Evolutionary conservation across 306 rosid species (phyloP), one percentile per base, ranked within the genome.

Genomic region (Sicyos edulis): DNA sequence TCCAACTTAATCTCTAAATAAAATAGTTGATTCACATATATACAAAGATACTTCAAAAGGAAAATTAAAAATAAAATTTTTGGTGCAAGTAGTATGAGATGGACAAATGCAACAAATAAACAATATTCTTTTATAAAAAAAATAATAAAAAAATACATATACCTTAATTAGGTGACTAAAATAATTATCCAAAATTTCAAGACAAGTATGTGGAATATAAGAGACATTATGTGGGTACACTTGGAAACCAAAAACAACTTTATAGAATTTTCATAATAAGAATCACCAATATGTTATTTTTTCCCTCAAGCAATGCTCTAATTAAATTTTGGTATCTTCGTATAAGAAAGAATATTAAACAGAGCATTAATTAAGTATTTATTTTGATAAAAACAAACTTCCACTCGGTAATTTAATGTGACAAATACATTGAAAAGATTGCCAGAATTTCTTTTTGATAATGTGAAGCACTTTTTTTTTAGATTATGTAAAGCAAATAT

Each of bases 401-500:
- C 14, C 50, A 49, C 3, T 49, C 5, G 20, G 15, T 8, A 15
- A 51, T 51, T 51, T 51, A 13, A 51, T 51, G 19, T 51, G 55
- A 15, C 55, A 51, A 4, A 51, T 16, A 51, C 3, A 55, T 4
- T 19, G 22, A 55, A 55, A 55, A 55, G 60, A 55, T 7, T 4
- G 8, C 9, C 24, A 55, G 19, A 1, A 15, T 55, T 55, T 17
- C 6, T 40, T 3, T 57, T 21, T 58, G 64, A 58, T 58, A 22
- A 58, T 58, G 37, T 12, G 12, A 58, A 58, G 40, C 17, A 22
- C 17, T 26, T 55, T 55, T 17, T 4, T 40, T 3, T 57, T 10
- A 22, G 40, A 58, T 58, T 10, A 58, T 58, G 37, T 26, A 58
- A 58, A 58, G 40, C 40, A 58, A 17, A 58, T 58, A 58, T 58